Evolutionary conservation across 2,329 filamentous ascomycete species (phyloP), one percentile per base, ranked within the genome.

Genomic region (Blumeria hordei): DNA sequence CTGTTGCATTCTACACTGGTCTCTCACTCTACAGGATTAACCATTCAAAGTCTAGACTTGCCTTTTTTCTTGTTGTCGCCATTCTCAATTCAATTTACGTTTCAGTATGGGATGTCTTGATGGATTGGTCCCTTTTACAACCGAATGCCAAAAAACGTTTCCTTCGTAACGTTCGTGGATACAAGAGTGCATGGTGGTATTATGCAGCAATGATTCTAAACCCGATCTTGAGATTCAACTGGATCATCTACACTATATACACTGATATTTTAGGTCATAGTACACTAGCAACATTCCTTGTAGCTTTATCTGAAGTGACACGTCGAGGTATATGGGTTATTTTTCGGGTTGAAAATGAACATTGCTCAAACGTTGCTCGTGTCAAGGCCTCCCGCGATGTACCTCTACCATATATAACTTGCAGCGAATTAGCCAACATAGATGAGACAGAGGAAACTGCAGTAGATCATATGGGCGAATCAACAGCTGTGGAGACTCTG

Each of bases 271-370:
- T 81, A 0, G 88, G 95, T 63, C 88, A 96, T 66, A 90, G 83
- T 1, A 84, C 85, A 3, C 66, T 88, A 1, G 76, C 88, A 5
- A 88, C 85, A 1, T 96, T 96, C 67, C 61, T 84, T 34, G 78
- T 95, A 14, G 75, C 77, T 1, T 70, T 95, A 3, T 77, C 81
- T 8, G 92, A 98, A 66, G 78, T 94, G 21, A 74, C 77, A n/a
- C 79, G 92, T 35, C 74, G 92, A 65, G 88, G 87, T 58, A 78
- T 95, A 64, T 98, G 92, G 92, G 81, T 83, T 0, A 72, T 96
- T 3, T 84, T 98, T 66, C 85, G 92, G 43, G 88, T 98, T 32
- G 92, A 98, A 68, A 98, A 98, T 67, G 92, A 98, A 63, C 92
- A 98, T 69, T 94, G 88, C 68, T 81, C 83, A 55, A 94, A 95